Evolutionary conservation across 768 basidiomycete species (phyloP), one percentile per base, ranked within the genome.

Genomic region (Phallus indusiatus): DNA sequence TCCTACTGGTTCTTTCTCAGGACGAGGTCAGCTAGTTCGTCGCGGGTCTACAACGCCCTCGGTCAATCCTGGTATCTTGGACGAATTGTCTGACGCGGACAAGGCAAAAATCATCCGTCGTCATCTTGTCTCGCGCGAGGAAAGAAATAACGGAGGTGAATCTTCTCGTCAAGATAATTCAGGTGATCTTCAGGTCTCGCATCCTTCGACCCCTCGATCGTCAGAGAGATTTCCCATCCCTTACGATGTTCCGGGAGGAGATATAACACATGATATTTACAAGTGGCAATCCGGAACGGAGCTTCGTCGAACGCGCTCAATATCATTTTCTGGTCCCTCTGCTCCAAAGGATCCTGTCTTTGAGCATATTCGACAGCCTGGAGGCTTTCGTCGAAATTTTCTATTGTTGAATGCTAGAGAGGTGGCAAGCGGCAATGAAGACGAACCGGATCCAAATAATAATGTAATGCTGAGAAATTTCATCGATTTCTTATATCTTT

Each of bases 211-310:
- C 8, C 65, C 62, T 67, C 46, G 69, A 42, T 78, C 80, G 35
- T 74, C 81, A 0, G 89, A 91, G 56, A 73, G 82, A 1, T 96
- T 95, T 66, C 86, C 90, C n/a, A 85, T 95, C 48, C 88, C 88
- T 0, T 95, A 91, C 68, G 76, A 91, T 71, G 85, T 88, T 3
- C 85, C 81, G 17, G 94, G 94, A 34, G 92, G 88, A 24, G 94
- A 96, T 67, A 83, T 94, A 61, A 96, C 94, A 17, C 93, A 95
- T 67, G 86, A 86, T 63, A 88, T 98, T 46, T 98, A 96, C 77
- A 97, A 96, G 73, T 98, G 93, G 88, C 88, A 94, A 62, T 77
- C 83, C 16, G 50, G 47, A 18, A 59, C 28, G n/a, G 86, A 88
- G 64, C 82, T 84, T 57, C 79, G 78, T 22, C 81, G 90, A 47